Percentiles rank a stretch among this genome's conserved stretches.
These are phyloP conservation scores for Arabidopsis arenosa DNA, from an alignment of 345 rosid genomes.

Conservation along the genomic window DNA sequence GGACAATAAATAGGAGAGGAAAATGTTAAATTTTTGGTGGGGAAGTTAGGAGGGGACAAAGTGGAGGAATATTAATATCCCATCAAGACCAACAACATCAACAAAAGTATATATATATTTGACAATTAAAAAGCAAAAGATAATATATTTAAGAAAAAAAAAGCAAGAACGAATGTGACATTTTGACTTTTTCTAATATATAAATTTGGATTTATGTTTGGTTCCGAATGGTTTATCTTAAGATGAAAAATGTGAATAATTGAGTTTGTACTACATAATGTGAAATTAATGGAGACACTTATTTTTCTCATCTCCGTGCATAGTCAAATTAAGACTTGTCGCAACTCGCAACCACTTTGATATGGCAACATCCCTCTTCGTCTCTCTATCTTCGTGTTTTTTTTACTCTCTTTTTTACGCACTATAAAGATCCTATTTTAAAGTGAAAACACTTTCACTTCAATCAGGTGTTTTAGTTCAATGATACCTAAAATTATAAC, in stretches of 20 bases:
- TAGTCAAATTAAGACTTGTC: constrained; percentile 25
- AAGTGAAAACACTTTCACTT: constrained; percentile 17
- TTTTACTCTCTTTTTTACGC: background rate
- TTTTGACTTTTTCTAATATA: constrained; percentile 40
- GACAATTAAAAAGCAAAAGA: constrained; percentile 29
- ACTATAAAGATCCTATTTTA: background rate
- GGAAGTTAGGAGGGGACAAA: constrained; percentile 72
- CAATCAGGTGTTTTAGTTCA: background rate
- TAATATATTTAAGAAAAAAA: constrained; percentile 15
- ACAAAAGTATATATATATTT: constrained; percentile 47
- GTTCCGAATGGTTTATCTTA: constrained; percentile 22
- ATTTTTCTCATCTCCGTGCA: constrained; percentile 24
- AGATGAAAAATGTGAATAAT: constrained; percentile 36
- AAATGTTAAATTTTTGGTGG: constrained; percentile 41
- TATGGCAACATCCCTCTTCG: constrained; percentile 2
- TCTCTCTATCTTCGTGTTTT: background rate
- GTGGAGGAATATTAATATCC: constrained; percentile 94
- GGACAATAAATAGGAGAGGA: constrained; percentile 20
- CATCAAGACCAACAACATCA: constrained; percentile 64
- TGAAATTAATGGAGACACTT: constrained; percentile 34
- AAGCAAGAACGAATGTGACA: constrained; percentile 41
- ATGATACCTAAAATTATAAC: background rate
- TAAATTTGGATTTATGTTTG: constrained; percentile 33
- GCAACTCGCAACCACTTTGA: constrained; percentile 24
- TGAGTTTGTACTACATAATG: constrained; percentile 34